These are phyloP conservation scores for Amauroascus niger DNA, from an alignment of 2,329 filamentous ascomycete genomes.

Conservation along the genomic window DNA sequence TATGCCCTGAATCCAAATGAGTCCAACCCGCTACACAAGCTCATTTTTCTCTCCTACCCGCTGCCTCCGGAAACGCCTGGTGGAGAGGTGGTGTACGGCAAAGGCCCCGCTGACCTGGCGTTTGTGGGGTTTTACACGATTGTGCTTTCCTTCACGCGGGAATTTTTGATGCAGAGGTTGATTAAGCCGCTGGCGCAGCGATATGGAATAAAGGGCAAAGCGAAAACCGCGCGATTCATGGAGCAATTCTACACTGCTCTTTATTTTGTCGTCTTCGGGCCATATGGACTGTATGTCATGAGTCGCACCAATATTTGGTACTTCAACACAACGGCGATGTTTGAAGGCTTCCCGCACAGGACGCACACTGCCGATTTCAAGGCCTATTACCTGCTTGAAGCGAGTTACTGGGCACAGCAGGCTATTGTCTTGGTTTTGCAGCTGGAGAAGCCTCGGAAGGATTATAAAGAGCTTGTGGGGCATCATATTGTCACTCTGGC, in stretches of 20 bases:
- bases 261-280: constrained; percentile 76
- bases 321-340: constrained; percentile 86
- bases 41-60: constrained; percentile 84
- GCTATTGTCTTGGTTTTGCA: constrained; percentile 76
- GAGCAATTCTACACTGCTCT: constrained; percentile 91
- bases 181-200: constrained; percentile 64
- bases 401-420: constrained; percentile 92
- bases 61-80: constrained; percentile 47
- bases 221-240: constrained; percentile 86
- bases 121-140: constrained; percentile 85
- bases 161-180: constrained; percentile 89
- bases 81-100: constrained; percentile 64
- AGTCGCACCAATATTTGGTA: constrained; percentile 86
- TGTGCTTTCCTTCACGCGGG: constrained; percentile 83
- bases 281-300: constrained; percentile 84
- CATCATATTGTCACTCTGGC: constrained; percentile 84
- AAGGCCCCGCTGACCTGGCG: constrained; percentile 74
- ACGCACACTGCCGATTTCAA: constrained; percentile 76
- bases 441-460: constrained; percentile 87
- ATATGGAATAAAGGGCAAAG: constrained; percentile 59
- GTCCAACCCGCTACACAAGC: constrained; percentile 67
- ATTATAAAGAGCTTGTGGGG: constrained; percentile 84
- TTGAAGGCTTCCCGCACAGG: constrained; percentile 74
- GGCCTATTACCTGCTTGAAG: constrained; percentile 91
- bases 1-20: constrained; percentile 68